Percentiles rank a stretch among this genome's conserved stretches.
Conservation (phyloP, 106 monocot genomes). For the Triglochin maritima region DNA sequence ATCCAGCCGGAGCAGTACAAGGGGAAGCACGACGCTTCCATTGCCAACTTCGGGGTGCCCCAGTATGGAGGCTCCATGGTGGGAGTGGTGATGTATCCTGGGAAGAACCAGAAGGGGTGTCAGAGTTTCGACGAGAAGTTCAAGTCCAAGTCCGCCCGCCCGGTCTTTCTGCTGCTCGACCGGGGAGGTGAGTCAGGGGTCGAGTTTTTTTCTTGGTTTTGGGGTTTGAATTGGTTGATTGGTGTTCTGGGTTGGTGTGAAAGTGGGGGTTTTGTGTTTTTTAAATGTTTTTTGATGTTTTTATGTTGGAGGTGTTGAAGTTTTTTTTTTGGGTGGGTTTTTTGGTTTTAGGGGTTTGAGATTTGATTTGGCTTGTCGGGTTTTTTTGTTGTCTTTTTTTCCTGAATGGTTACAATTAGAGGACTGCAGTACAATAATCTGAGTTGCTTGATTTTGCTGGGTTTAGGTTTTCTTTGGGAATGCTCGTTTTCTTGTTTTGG, state of each 20-base stretch:
- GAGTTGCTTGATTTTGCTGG: too few species aligned
- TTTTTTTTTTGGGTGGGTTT: neutral
- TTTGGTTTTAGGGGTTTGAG: too few species aligned
- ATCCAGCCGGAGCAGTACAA: constrained; percentile 30
- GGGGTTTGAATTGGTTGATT: neutral
- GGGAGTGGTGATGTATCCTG: constrained; percentile 32
- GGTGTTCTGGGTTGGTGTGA: neutral
- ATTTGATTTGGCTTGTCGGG: too few species aligned
- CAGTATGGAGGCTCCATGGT: constrained; percentile 55
- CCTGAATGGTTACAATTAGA: too few species aligned
- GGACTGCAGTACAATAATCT: too few species aligned
- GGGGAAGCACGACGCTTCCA: constrained; percentile 31
- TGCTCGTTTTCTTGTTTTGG: too few species aligned
- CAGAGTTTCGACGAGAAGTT: constrained; percentile 30
- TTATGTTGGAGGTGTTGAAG: neutral
- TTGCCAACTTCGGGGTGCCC: constrained; percentile 36
- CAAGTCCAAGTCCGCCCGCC: constrained; percentile 33
- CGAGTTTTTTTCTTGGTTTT: neutral
- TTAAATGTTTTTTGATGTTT: neutral
- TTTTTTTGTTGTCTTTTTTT: too few species aligned
- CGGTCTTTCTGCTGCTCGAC: constrained; percentile 48
- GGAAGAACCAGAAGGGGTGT: constrained; percentile 29
- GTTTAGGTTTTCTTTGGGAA: too few species aligned
- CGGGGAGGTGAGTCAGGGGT: constrained; percentile 32
- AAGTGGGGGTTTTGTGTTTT: neutral